Evolutionary conservation across 768 basidiomycete genomes (phyloP), one percentile per base, ranked within the genome.

Genomic region (Lentinula detonsa): DNA sequence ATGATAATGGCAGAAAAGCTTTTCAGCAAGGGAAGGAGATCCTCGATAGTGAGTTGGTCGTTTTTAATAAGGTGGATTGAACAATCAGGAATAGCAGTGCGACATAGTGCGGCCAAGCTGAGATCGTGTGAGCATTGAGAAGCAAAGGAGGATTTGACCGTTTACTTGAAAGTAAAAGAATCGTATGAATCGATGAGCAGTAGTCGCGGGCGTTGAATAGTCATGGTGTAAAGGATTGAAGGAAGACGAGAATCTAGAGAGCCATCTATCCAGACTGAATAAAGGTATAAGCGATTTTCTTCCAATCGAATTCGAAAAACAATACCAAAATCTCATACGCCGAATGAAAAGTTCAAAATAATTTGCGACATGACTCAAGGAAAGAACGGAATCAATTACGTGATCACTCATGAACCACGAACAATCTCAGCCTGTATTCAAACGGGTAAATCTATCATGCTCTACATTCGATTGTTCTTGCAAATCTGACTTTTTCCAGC

Each of bases 91-190:
- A 87, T 86, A 35, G 86, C 78, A 61, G 74, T 75, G 50, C 83
- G 81, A 72, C 85, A 87, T 28, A 92, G 74, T 7, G 89, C 81
- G 55, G 90, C 90, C 59, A 93, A 83, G 68, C 91, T 93, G 16
- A 59, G 57, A 0, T 6, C 23, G 62, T 59, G 10, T 45, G 28
- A 52, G 31, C 37, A 49, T 34, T 53, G 33, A 35, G 63, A 11
- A 15, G 34, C 34, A 35, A 43, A 10, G 33, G 43, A 62, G 18
- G 4, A 23, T 11, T 37, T 48, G 6, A 34, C 45, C 31, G 49
- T 16, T 15, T 11, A 91, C 91, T 93, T 93, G 82, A 83, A 82
- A n/a, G 91, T 90, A 72, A 93, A 93, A 1, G 91, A 92, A 71
- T 93, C 91, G 65, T 93, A 91, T 0, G 91, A 93, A 69, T 92